Conservation (phyloP, 2,329 filamentous ascomycete genomes). For the Coniochaeta prunicola region DNA sequence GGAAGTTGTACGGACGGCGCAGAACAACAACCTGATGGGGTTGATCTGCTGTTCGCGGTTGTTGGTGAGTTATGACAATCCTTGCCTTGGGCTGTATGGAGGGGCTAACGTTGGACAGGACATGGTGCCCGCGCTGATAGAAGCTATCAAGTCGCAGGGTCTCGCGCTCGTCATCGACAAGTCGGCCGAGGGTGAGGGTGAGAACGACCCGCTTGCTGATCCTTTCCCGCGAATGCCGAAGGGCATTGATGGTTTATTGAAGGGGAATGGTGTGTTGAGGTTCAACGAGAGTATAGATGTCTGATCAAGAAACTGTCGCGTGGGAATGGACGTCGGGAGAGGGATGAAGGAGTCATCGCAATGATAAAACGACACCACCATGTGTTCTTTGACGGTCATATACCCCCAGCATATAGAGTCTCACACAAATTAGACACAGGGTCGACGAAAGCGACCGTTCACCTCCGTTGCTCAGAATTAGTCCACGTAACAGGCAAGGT, state of each 20-base stretch:
- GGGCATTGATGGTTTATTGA: conserved; percentile 82
- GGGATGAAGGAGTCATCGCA: not conserved
- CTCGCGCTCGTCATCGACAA: conserved; percentile 88
- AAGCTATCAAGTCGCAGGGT: conserved; percentile 90
- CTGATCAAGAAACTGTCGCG: conserved; percentile 21
- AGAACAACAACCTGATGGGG: conserved; percentile 98
- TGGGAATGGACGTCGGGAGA: conserved; percentile 3
- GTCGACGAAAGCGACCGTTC: not conserved
- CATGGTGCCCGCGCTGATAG: conserved; percentile 84
- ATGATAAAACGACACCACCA: not conserved
- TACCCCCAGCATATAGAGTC: not conserved
- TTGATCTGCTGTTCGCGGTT: conserved; percentile 83
- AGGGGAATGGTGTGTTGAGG: conserved; percentile 76
- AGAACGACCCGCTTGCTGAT: conserved; percentile 31
- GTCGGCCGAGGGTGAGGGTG: conserved; percentile 48
- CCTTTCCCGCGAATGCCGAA: conserved; percentile 59
- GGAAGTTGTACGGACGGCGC: conserved; percentile 85
- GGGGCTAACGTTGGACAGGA: conserved; percentile 46
- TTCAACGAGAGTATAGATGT: conserved; percentile 90
- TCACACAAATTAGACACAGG: not conserved
- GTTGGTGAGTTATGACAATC: conserved; percentile 58
- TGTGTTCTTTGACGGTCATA: not conserved
- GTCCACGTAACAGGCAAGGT: no score
- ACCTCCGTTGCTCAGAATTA: no score
- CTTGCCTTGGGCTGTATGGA: not conserved